A percentile compares a stretch with the other conserved stretches of the same genome.
Conservation (phyloP, 805 yeast species). For the Naumovozyma baii region DNA sequence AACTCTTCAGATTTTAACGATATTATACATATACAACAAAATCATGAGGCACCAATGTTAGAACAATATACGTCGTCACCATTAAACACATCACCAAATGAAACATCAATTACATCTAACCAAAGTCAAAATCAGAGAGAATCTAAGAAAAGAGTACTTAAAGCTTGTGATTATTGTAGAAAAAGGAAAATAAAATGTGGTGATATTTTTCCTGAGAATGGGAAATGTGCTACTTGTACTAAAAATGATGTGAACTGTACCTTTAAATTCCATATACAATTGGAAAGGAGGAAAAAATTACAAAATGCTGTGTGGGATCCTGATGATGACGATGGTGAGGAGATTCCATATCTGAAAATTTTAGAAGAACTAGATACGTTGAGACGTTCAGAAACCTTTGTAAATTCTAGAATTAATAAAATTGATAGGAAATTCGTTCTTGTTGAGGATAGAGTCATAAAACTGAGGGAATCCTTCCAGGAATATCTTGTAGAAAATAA, state of each 20-base stretch:
- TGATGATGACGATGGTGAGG: not conserved
- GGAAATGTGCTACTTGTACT: constrained; percentile 24
- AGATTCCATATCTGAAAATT: not conserved
- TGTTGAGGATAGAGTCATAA: not conserved
- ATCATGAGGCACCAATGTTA: too few species aligned
- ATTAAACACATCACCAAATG: not conserved
- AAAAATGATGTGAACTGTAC: constrained; percentile 20
- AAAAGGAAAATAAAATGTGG: constrained; percentile 27
- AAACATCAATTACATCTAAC: not conserved
- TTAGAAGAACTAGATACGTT: not conserved
- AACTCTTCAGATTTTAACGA: too few species aligned
- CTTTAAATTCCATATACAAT: constrained; percentile 15
- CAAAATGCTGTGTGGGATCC: not conserved
- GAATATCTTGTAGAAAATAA: constrained; percentile 4
- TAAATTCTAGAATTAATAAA: constrained; percentile 3
- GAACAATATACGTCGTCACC: too few species aligned
- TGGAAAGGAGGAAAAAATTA: constrained; percentile 5
- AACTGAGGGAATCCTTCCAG: constrained; percentile 5
- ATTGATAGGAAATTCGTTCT: not conserved
- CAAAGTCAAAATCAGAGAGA: not conserved
- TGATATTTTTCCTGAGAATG: constrained; percentile 12
- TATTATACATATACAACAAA: too few species aligned
- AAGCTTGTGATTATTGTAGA: constrained; percentile 29
- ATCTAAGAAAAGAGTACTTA: constrained; percentile 21
- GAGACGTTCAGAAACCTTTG: not conserved